Evolutionary conservation across 2,329 filamentous ascomycete species (phyloP).

Genomic region (Tolypocladium ophioglossoides): DNA sequence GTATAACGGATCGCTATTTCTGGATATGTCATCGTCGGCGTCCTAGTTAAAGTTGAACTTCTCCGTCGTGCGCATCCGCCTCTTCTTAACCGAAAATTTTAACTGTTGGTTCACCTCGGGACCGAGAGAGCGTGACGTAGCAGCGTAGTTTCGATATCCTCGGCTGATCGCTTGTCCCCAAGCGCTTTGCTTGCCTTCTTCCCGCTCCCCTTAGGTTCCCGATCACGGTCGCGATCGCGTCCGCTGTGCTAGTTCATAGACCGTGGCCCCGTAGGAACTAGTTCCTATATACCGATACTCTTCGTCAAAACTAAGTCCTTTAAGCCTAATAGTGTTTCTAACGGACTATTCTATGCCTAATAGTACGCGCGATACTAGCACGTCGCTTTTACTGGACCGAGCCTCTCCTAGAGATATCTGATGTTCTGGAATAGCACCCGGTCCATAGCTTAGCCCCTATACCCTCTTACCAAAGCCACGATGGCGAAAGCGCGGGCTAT

Average conservation of each 20-base stretch:
- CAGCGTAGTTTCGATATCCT: slow-evolving; percentile 62
- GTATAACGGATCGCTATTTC: slow-evolving; percentile 67
- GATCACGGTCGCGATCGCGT: slow-evolving; percentile 23
- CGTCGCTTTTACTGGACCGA: no score
- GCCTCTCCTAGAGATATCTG: no score
- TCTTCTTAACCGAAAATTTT: slow-evolving; percentile 91
- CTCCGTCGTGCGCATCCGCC: slow-evolving; percentile 81
- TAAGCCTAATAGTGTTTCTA: no score
- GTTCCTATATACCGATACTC: background rate
- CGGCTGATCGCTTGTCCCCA: slow-evolving; percentile 32
- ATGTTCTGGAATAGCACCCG: no score
- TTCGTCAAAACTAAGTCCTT: no score
- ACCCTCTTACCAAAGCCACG: no score
- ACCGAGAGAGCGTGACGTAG: slow-evolving; percentile 83
- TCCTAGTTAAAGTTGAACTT: slow-evolving; percentile 99
- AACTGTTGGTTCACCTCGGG: slow-evolving; percentile 72
- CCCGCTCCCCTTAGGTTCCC: slow-evolving; percentile 13
- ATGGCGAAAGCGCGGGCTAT: no score
- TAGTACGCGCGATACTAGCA: no score
- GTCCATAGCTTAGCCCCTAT: no score
- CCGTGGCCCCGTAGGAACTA: slow-evolving; percentile 60
- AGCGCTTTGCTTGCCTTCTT: slow-evolving; percentile 25
- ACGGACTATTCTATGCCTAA: no score
- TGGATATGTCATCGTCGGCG: slow-evolving; percentile 72
- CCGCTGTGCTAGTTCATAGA: slow-evolving; percentile 44